Percentiles rank a stretch among this genome's conserved stretches.
Conservation (phyloP, 139 green algal species). For the Pedinophyceae sp. region DNA sequence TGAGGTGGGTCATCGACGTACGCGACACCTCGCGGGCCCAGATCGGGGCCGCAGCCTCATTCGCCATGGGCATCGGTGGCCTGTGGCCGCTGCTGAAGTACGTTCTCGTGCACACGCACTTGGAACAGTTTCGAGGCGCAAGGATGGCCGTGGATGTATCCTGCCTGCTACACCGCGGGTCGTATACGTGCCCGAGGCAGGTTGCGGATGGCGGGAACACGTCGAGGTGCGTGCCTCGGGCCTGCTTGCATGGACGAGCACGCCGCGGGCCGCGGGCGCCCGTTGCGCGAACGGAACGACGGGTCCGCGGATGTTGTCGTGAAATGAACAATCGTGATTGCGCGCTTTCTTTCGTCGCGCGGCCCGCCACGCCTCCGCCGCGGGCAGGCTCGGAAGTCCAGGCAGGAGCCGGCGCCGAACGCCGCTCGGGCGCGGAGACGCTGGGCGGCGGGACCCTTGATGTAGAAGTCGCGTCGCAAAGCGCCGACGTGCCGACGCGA, state of each 20-base stretch:
- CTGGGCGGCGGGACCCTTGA: no score
- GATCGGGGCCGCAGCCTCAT: no score
- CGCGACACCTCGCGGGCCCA: no score
- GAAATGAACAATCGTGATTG: neutral
- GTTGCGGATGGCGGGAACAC: slow-evolving; percentile 58
- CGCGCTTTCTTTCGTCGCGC: no score
- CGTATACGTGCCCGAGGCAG: slow-evolving; percentile 73
- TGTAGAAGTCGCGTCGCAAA: no score
- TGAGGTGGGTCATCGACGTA: no score
- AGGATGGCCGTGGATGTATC: slow-evolving; percentile 85
- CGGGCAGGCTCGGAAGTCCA: neutral
- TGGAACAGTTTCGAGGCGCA: slow-evolving; percentile 54
- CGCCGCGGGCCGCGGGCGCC: neutral
- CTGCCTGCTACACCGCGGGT: slow-evolving; percentile 79
- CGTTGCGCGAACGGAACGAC: neutral
- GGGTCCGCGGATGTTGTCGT: neutral
- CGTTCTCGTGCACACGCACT: slow-evolving; percentile 36
- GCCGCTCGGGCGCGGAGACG: no score
- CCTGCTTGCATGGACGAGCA: neutral
- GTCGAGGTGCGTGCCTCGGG: slow-evolving; percentile 32
- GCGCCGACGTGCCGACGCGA: no score
- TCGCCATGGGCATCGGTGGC: slow-evolving; percentile 83
- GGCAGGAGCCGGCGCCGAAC: no score
- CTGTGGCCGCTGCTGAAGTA: slow-evolving; percentile 62
- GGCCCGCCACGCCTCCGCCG: neutral